phyloP scores from a whole-genome alignment of 768 basidiomycete species.

The Galerina sulciceps region DNA sequence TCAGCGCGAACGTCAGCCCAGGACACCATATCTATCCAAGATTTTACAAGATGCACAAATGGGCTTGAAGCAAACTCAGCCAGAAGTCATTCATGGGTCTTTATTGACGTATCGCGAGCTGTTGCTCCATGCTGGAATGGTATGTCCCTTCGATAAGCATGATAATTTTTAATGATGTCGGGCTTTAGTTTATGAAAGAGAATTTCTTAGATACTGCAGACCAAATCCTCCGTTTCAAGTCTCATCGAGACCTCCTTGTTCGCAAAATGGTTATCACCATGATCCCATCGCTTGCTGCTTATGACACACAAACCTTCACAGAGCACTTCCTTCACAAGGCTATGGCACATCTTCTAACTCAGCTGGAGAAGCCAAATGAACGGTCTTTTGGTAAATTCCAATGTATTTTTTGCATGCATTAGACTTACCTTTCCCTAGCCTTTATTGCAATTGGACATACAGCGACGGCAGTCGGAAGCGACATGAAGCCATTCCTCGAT shows the following conservation, averaged over 20 bases:
- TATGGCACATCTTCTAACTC: conserved; percentile 89
- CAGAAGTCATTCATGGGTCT: conserved; percentile 92
- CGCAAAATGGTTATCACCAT: conserved; percentile 95
- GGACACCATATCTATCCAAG: conserved; percentile 70
- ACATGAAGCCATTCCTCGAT: conserved; percentile 96
- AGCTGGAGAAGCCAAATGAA: conserved; percentile 88
- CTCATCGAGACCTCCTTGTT: conserved; percentile 85
- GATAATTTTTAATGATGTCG: not conserved
- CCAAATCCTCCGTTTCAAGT: conserved; percentile 85
- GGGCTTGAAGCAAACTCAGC: conserved; percentile 77
- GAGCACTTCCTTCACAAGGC: conserved; percentile 91
- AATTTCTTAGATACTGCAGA: conserved; percentile 88
- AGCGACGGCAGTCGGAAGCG: conserved; percentile 87
- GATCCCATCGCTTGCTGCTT: conserved; percentile 92
- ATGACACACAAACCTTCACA: conserved; percentile 91
- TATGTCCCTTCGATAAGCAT: conserved; percentile 38
- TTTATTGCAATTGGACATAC: conserved; percentile 98
- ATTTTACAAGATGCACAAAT: conserved; percentile 89
- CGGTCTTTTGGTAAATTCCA: conserved; percentile 76
- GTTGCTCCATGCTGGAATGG: conserved; percentile 92
- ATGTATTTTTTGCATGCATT: not conserved
- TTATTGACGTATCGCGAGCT: conserved; percentile 91
- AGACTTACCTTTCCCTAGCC: conserved; percentile 48
- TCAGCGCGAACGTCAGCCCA: conserved; percentile 68
- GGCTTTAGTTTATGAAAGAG: conserved; percentile 81